Evolutionary conservation across 352 stramenopile species (phyloP), one percentile per base, ranked within the genome.

Genomic region (Pythium guiyangense): DNA sequence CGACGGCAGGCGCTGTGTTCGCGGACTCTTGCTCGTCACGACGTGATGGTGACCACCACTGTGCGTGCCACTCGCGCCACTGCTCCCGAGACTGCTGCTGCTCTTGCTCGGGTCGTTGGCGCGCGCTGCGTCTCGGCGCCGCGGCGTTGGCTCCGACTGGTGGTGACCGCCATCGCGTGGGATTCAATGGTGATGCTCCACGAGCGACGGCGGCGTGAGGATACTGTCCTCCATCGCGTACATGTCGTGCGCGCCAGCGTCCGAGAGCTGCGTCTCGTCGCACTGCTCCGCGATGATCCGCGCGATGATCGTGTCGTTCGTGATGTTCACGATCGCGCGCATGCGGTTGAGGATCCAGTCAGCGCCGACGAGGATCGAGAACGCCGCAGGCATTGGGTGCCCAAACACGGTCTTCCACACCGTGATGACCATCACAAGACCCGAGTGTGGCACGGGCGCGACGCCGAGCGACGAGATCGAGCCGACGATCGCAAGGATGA

Each of bases 331-430:
- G 26, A 90, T 63, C 25, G 80, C 79, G 4, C 77, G 74, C 60
- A 88, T 81, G 29, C 81, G 79, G 62, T 91, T 78, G 42, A 92
- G 52, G 54, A 92, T 73, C 74, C 80, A 90, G 58, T 92, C 79
- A 3, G 60, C 72, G 26, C 77, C 85, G 49, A 92, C 79, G 15
- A 92, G 47, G 54, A 89, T 72, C 11, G 74, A 77, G 55, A 94
- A 92, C 11, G 76, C 74, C 14, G 74, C 60, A 1, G 81, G 84
- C 42, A 91, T 49, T 14, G 84, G 64, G 9, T 71, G 53, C 8
- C 69, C 64, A 44, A 90, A 90, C 15, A 90, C 79, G 14, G 81
- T 90, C 25, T 70, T 66, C 79, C 81, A 92, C 18, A 92, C 74
- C 6, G 79, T 94, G 51, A 94, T 81, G 27, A 85, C 71, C 77